Evolutionary conservation across 495 filamentous ascomycete genomes (phyloP), one percentile per base, ranked within the genome.

Genomic region (Durotheca rogersii): DNA sequence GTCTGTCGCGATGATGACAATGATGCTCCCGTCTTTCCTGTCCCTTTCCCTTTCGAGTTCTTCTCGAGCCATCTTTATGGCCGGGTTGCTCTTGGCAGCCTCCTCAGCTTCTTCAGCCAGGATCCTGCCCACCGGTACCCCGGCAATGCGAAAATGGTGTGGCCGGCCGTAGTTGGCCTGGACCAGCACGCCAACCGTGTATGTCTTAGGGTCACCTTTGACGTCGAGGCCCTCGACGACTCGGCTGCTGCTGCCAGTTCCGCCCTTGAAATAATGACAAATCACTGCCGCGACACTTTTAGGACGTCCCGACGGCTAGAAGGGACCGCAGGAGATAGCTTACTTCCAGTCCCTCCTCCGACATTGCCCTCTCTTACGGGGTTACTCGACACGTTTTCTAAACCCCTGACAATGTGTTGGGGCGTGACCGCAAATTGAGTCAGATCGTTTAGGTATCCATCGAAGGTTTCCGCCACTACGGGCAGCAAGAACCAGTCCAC

Each of bases 1-100:
- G 54, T 78, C 72, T 2, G 78, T 81, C 5, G 70, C 72, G 30
- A 81, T 36, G 25, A 80, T 61, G 32, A 79, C 66, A 47, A 81
- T 76, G 47, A 81, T 79, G 44, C 70, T 74, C n/a, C 77, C 78
- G 37, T 79, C 78, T 45, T 77, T 78, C 15, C 51, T 45, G 16
- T 67, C 61, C 56, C 69, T 71, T 53, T 64, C 60, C 21, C 53
- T 56, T 34, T 62, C 34, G 19, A 64, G 47, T 16, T 44, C 49
- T 7, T 61, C 42, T 25, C 33, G 33, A 4, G 46, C 51, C 53
- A 56, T 49, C 27, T 43, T 67, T 56, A 49, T 66, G 47, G 51
- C 57, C 4, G 45, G 20, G 47, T 60, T 53, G 51, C 38, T 48
- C 43, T 60, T 42, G 25, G 58, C 53, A 43, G 47, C 52, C 19